Percentiles rank a stretch among this genome's conserved stretches.
Evolutionary conservation across 768 basidiomycete genomes (phyloP).

Genomic region (Russula dissimulans): DNA sequence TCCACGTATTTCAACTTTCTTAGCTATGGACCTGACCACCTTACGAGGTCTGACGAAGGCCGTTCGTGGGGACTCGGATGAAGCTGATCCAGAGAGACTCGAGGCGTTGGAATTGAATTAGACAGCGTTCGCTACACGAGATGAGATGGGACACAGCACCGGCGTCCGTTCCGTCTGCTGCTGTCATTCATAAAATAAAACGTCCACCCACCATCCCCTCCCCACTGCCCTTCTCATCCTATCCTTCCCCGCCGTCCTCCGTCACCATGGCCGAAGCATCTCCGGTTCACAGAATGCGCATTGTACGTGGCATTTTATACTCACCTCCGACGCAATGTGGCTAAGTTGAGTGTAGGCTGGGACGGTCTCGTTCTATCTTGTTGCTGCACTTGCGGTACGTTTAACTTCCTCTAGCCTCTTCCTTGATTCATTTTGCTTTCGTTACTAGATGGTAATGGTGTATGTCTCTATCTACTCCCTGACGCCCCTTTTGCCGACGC

Average conservation of each 20-base stretch:
- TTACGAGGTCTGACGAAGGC: no score
- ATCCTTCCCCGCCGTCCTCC: not conserved
- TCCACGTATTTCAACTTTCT: no score
- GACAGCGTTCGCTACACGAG: no score
- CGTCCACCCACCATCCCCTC: no score
- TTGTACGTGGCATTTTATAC: slow-evolving; percentile 1
- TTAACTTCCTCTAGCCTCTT: not conserved
- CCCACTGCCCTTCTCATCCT: no score
- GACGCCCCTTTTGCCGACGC: not conserved
- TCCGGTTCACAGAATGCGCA: not conserved
- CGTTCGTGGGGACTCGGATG: no score
- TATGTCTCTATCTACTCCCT: slow-evolving; percentile 27
- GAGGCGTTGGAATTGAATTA: no score
- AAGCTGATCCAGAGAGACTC: no score
- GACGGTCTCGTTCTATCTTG: slow-evolving; percentile 77
- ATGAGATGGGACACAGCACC: no score
- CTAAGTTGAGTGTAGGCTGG: slow-evolving; percentile 41
- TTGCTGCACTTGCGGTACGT: slow-evolving; percentile 82
- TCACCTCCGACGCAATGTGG: not conserved
- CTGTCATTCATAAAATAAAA: no score
- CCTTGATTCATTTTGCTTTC: not conserved
- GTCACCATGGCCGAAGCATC: slow-evolving; percentile 4
- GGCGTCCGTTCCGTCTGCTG: no score
- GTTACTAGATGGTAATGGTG: slow-evolving; percentile 84
- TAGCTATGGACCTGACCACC: no score